phyloP scores from a whole-genome alignment of 768 basidiomycete species.

The Leccinellum albellum region DNA sequence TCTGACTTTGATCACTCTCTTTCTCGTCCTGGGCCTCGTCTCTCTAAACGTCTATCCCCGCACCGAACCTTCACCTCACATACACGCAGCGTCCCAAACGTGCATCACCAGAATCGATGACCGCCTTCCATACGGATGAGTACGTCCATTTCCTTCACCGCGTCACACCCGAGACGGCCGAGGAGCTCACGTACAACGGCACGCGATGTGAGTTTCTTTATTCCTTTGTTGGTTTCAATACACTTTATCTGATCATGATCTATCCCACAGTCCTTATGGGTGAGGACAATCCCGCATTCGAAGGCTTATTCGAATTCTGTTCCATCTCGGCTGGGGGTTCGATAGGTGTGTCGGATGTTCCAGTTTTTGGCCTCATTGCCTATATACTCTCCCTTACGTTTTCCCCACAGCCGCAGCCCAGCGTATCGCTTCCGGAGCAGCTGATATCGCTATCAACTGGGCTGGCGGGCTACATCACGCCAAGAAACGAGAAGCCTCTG shows the following conservation, averaged over 20 bases:
- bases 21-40: neutral
- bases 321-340: constrained; percentile 96
- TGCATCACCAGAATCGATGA: constrained; percentile 73
- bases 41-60: neutral
- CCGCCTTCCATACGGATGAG: constrained; percentile 97
- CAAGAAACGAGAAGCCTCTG: constrained; percentile 97
- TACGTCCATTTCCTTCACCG: constrained; percentile 88
- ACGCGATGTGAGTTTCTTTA: constrained; percentile 64
- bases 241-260: neutral
- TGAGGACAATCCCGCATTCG: constrained; percentile 95
- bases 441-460: constrained; percentile 92
- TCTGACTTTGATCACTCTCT: neutral
- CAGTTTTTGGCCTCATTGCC: neutral
- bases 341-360: constrained; percentile 55
- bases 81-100: constrained; percentile 61
- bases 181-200: constrained; percentile 80
- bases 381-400: neutral
- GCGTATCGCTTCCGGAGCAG: constrained; percentile 69
- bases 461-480: constrained; percentile 98
- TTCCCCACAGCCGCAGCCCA: constrained; percentile 67
- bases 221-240: neutral
- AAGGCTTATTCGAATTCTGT: constrained; percentile 95
- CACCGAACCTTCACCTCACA: neutral
- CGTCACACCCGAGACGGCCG: constrained; percentile 89
- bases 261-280: constrained; percentile 52